Percentiles rank a stretch among this genome's conserved stretches.
phyloP scores from a whole-genome alignment of 352 stramenopile species.

The Discostella stelligera region DNA sequence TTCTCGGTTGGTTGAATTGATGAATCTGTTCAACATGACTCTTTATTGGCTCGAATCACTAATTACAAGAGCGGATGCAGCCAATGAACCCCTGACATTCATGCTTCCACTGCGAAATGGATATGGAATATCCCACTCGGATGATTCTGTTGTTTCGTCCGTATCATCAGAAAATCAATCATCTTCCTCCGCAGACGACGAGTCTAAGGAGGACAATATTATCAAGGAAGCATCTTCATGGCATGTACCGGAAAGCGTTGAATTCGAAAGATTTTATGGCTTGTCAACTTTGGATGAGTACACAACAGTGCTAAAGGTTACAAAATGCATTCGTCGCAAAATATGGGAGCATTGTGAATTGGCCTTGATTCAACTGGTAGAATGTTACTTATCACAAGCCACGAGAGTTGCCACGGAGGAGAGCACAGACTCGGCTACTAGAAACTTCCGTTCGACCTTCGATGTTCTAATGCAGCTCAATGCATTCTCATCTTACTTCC shows the following conservation, averaged over 20 bases:
- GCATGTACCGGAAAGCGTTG: conserved; percentile 27
- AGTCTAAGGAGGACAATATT: conserved; percentile 13
- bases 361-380: conserved; percentile 39
- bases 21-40: conserved; percentile 34
- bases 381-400: conserved; percentile 32
- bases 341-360: conserved; percentile 49
- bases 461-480: conserved; percentile 45
- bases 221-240: conserved; percentile 11
- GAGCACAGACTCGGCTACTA: conserved; percentile 35
- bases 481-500: conserved; percentile 38
- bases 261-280: conserved; percentile 20
- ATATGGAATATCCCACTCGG: conserved; percentile 10
- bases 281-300: conserved; percentile 15
- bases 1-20: conserved; percentile 41
- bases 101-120: conserved; percentile 8
- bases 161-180: conserved; percentile 45
- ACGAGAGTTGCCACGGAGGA: conserved; percentile 21
- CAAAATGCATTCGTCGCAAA: conserved; percentile 31
- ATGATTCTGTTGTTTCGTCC: conserved; percentile 32
- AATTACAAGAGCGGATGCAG: conserved; percentile 15
- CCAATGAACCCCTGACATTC: conserved; percentile 1
- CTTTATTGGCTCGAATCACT: conserved; percentile 35
- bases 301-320: conserved; percentile 34
- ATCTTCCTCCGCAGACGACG: conserved; percentile 19
- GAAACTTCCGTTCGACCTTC: conserved; percentile 44